Base-by-base conservation (phyloP, 208 protist genomes). In the Wallacemonas collosoma region DNA sequence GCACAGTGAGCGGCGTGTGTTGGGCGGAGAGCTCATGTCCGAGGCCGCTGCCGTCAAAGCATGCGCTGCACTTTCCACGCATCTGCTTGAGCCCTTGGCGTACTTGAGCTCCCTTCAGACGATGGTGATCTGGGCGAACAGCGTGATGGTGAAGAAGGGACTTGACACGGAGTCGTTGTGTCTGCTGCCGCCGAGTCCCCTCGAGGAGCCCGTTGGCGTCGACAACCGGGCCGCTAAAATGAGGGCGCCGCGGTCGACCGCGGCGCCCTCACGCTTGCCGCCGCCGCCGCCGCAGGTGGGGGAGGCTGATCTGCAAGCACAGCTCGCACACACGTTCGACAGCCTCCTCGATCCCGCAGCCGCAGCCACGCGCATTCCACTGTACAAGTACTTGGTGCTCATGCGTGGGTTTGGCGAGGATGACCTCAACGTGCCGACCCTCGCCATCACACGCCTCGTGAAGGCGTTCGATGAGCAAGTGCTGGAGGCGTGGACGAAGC, bases 341-440 rank as follows among this genome's bases (percentile, higher is more conserved):
- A 15, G 15, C 5, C 65, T 77, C 11, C 72, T 72, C 15, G 60
- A 76, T 51, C 63, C 50, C 3, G 39, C 53, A 2, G 47, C 26
- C 6, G 38, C 50, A 7, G 35, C 79, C 26, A 73, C 80, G 58
- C 65, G 72, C 45, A 64, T 87, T 39, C 85, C 85, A 14, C 36
- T 90, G 65, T 80, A 90, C 65, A 81, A 85, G 69, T 75, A 83
- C 53, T 81, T 90, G 2, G 72, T 90, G 40, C 74, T 90, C n/a
- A 90, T 90, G 81, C 85, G 85, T 1, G 75, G 65, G 58, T 87
- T 84, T 17, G 72, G 66, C 36, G 55, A 64, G 17, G 61, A 81
- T 36, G 61, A 73, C 54, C 26, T 39, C 14, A 53, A 71, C 41
- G 68, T 61, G 35, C 85, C 81, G 2, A 67, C 79, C 6, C 45